phyloP scores from a whole-genome alignment of 108 stramenopile species.

The Aurantiochytrium sp. region DNA sequence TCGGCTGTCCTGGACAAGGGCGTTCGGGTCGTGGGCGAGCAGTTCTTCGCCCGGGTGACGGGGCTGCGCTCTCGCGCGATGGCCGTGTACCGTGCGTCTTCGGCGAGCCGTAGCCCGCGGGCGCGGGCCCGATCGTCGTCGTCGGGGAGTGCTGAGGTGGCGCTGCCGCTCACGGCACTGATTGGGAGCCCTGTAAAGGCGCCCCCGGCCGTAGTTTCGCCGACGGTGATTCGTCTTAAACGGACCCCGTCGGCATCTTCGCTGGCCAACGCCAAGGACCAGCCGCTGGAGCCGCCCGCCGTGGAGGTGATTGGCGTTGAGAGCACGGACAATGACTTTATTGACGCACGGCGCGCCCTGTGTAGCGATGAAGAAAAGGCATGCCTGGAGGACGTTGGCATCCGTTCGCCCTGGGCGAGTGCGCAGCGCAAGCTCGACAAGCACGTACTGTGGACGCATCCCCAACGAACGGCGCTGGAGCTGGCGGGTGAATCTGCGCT shows the following conservation, averaged over 20 bases:
- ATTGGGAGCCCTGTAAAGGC: background rate
- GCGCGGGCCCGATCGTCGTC: background rate
- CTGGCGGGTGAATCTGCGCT: background rate
- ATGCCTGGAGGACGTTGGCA: background rate
- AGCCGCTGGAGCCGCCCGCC: background rate
- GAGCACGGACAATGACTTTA: background rate
- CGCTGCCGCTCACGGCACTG: background rate
- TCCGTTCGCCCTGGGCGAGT: background rate
- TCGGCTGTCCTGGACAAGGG: background rate
- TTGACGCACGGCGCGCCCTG: background rate
- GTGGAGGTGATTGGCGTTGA: constrained; percentile 18
- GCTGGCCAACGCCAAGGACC: background rate
- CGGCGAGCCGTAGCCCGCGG: background rate
- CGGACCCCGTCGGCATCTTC: background rate
- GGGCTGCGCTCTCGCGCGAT: background rate
- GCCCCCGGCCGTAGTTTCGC: background rate
- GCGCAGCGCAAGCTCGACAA: background rate
- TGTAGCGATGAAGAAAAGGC: background rate
- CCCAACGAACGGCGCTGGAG: background rate
- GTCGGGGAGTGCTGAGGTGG: background rate
- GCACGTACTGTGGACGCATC: background rate
- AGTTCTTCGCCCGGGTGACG: background rate
- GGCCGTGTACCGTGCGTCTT: background rate
- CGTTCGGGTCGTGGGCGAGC: background rate
- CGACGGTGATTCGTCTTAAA: background rate